Evolutionary conservation across 2,329 filamentous ascomycete species (phyloP).

Genomic region (Claviceps fusiformis): DNA sequence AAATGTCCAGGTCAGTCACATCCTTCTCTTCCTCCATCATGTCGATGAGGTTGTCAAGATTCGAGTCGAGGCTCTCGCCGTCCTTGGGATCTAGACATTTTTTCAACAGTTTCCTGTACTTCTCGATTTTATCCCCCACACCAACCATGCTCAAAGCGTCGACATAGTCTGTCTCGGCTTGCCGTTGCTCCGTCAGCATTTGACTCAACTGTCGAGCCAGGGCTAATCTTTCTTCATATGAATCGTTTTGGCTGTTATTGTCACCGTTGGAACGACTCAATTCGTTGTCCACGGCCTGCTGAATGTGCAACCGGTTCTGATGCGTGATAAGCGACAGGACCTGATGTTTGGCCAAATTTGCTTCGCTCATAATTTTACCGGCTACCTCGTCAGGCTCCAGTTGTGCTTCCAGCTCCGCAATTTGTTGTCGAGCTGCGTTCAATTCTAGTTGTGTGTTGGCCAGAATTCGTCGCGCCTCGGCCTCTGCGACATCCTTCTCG

Average conservation of each 20-base stretch:
- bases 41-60: constrained; percentile 45
- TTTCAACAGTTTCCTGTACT: constrained; percentile 56
- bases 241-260: constrained; percentile 24
- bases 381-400: constrained; percentile 42
- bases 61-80: constrained; percentile 52
- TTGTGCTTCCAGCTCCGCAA: constrained; percentile 41
- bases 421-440: constrained; percentile 43
- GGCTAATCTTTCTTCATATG: constrained; percentile 40
- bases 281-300: constrained; percentile 37
- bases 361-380: constrained; percentile 36
- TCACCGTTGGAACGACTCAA: constrained; percentile 38
- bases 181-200: constrained; percentile 44
- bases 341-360: constrained; percentile 33
- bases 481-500: constrained; percentile 58
- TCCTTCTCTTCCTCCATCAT: constrained; percentile 50
- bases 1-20: constrained; percentile 24
- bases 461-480: constrained; percentile 52
- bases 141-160: constrained; percentile 55
- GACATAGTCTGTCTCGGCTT: constrained; percentile 54
- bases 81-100: constrained; percentile 55
- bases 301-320: constrained; percentile 39
- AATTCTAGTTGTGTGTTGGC: constrained; percentile 56
- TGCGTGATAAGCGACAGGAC: constrained; percentile 35
- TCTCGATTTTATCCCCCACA: constrained; percentile 58
- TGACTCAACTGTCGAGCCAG: constrained; percentile 44